Evolutionary conservation across 768 basidiomycete genomes (phyloP).

Genomic region (Leccinum aurantiacum): DNA sequence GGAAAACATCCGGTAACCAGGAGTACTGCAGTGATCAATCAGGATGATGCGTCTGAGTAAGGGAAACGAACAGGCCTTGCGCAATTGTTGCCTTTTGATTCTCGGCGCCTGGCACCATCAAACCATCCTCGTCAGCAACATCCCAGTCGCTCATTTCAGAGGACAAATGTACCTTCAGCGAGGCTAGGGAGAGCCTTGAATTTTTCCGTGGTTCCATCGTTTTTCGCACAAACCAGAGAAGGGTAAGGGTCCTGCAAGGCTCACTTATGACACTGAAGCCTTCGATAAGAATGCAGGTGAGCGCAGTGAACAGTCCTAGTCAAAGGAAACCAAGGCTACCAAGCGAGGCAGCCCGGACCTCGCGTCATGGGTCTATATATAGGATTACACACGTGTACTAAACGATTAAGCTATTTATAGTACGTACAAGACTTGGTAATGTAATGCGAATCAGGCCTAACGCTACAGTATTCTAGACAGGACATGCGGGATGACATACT

Average conservation of each 20-base stretch:
- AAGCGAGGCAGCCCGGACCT: neutral
- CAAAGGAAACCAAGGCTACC: neutral
- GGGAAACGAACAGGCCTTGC: slow-evolving; percentile 41
- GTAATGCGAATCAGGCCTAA: neutral
- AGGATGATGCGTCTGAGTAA: neutral
- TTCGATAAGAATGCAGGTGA: neutral
- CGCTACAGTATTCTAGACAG: slow-evolving; percentile 1
- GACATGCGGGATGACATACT: slow-evolving; percentile 9
- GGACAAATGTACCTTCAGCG: slow-evolving; percentile 27
- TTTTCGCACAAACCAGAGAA: slow-evolving; percentile 1
- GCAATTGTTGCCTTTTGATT: slow-evolving; percentile 52
- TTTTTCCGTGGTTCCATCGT: slow-evolving; percentile 27
- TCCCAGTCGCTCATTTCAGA: neutral
- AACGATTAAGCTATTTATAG: slow-evolving; percentile 3
- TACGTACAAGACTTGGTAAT: neutral
- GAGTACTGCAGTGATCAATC: slow-evolving; percentile 54
- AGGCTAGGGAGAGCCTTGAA: slow-evolving; percentile 15
- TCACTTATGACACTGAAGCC: slow-evolving; percentile 1
- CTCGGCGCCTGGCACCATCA: slow-evolving; percentile 35
- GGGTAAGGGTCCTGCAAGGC: neutral
- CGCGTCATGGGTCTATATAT: neutral
- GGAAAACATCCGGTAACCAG: slow-evolving; percentile 87
- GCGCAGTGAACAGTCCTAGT: neutral
- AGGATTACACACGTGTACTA: slow-evolving; percentile 5
- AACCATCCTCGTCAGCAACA: neutral